A percentile compares a stretch with the other conserved stretches of the same genome.
These are phyloP conservation scores for Eimeria praecox DNA, from an alignment of 169 alveolate genomes.

Conservation along the genomic window DNA sequence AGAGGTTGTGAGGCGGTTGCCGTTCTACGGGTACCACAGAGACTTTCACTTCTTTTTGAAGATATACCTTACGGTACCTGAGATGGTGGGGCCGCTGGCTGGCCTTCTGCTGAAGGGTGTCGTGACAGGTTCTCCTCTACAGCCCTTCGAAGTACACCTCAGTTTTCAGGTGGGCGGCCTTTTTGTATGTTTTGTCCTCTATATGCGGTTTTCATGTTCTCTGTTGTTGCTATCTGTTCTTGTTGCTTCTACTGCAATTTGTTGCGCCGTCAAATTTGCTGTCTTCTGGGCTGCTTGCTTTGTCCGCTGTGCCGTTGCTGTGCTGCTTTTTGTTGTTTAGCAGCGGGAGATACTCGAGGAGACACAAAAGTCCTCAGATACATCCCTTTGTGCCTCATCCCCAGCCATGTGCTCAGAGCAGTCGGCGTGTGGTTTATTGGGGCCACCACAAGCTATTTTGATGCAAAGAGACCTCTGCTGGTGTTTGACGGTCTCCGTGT, in stretches of 20 bases:
- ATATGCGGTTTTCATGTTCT: background rate
- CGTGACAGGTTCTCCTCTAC: conserved; percentile 76
- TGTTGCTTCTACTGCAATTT: background rate
- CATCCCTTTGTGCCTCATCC: background rate
- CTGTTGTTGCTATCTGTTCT: background rate
- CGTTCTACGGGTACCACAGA: conserved; percentile 78
- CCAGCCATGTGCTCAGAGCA: background rate
- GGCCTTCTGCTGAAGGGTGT: conserved; percentile 70
- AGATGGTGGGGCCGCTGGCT: conserved; percentile 64
- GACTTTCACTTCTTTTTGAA: conserved; percentile 48
- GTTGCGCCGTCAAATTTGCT: background rate
- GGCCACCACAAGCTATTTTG: background rate
- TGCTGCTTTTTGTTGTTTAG: background rate
- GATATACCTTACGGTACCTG: conserved; percentile 64
- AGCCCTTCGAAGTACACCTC: conserved; percentile 79
- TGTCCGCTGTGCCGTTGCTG: background rate
- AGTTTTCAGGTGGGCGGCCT: conserved; percentile 31
- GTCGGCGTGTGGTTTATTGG: background rate
- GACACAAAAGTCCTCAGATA: background rate
- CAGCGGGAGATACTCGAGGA: background rate
- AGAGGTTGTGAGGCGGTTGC: conserved; percentile 57
- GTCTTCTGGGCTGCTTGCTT: background rate
- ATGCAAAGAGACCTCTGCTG: background rate
- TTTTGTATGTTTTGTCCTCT: background rate
- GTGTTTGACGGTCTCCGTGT: background rate